These are phyloP conservation scores for Trifolium repens DNA, from an alignment of 306 rosid genomes.

Conservation along the genomic window DNA sequence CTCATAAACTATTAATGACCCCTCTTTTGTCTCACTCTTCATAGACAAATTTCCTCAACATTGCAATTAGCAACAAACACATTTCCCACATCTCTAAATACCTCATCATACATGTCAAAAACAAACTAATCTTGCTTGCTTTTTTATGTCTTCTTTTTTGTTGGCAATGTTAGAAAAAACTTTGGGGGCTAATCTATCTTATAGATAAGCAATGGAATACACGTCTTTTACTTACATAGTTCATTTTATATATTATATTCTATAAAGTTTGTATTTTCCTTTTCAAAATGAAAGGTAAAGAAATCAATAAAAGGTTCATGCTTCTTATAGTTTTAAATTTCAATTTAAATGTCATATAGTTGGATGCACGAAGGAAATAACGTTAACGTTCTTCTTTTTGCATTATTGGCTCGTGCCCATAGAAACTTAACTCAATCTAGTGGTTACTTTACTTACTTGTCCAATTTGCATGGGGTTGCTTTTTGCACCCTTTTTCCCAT, in stretches of 20 bases:
- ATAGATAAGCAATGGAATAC: conserved; percentile 35
- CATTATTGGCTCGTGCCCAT: conserved; percentile 1
- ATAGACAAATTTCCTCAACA: conserved; percentile 42
- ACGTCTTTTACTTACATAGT: conserved; percentile 20
- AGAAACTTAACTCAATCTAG: background rate
- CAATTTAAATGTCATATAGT: conserved; percentile 27
- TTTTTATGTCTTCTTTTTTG: background rate
- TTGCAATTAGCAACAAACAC: conserved; percentile 46
- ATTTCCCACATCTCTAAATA: background rate
- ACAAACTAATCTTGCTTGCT: background rate
- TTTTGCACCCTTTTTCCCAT: background rate
- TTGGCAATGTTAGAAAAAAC: background rate
- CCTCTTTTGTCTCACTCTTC: conserved; percentile 46
- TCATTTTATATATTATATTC: background rate
- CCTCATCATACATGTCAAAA: conserved; percentile 9
- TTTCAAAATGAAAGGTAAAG: conserved; percentile 7
- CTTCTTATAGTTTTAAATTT: conserved; percentile 6
- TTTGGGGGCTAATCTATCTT: conserved; percentile 11
- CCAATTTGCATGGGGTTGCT: background rate
- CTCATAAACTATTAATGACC: conserved; percentile 38
- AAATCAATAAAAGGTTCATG: conserved; percentile 5
- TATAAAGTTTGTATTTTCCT: conserved; percentile 12
- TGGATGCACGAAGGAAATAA: conserved; percentile 33
- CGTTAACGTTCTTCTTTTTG: conserved; percentile 21
- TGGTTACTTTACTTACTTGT: background rate